phyloP scores from a whole-genome alignment of 176 grass and related monocot species.

The Oryza coarctata region DNA sequence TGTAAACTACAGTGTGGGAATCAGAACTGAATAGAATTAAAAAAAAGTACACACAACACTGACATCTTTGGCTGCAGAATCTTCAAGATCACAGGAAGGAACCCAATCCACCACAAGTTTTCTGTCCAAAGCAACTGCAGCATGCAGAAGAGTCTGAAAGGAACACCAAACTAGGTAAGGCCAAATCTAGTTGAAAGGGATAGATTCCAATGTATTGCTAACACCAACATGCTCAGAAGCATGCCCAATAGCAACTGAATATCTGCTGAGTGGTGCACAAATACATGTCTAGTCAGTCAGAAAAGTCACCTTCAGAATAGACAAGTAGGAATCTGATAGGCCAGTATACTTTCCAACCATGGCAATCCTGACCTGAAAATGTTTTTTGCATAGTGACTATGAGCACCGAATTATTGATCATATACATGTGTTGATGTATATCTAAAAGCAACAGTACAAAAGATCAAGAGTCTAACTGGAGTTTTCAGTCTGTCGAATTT shows the following conservation, averaged over 20 bases:
- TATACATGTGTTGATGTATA: neutral
- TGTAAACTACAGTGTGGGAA: neutral
- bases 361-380: slow-evolving; percentile 78
- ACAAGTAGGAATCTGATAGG: slow-evolving; percentile 71
- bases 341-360: slow-evolving; percentile 86
- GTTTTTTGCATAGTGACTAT: slow-evolving; percentile 8
- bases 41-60: slow-evolving; percentile 3
- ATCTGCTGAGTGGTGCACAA: neutral
- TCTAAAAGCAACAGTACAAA: neutral
- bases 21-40: neutral
- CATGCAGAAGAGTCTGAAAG: slow-evolving; percentile 83
- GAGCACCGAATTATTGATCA: neutral
- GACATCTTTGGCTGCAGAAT: slow-evolving; percentile 60
- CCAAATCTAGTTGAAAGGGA: neutral
- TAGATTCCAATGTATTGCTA: neutral
- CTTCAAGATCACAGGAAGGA: slow-evolving; percentile 90
- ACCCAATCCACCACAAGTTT: slow-evolving; percentile 98
- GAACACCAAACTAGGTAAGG: neutral
- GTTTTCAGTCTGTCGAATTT: slow-evolving; percentile 63
- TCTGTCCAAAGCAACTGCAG: slow-evolving; percentile 63
- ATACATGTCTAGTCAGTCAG: neutral
- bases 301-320: slow-evolving; percentile 67
- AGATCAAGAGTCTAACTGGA: slow-evolving; percentile 40
- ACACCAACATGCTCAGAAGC: neutral
- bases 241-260: neutral